Conservation (phyloP, 2,329 filamentous ascomycete genomes). For the Colletotrichum abscissum region DNA sequence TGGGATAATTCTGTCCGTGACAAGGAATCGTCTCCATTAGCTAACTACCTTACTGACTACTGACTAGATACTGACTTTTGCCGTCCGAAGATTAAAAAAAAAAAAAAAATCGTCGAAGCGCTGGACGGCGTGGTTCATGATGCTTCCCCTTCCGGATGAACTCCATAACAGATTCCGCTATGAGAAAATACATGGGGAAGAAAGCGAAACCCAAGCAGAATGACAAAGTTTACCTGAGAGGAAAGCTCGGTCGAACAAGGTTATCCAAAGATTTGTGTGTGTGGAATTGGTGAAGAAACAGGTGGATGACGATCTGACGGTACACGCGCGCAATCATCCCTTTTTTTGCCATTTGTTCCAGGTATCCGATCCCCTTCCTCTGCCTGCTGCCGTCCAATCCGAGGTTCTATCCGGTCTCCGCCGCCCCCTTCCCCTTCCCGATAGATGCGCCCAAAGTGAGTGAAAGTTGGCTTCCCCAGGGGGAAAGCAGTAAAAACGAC, state of each 20-base stretch:
- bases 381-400: neutral
- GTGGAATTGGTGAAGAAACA: neutral
- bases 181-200: neutral
- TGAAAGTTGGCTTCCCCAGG: neutral
- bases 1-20: too few relatives aligned
- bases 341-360: neutral
- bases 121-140: neutral
- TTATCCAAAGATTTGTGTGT: slow-evolving; percentile 1
- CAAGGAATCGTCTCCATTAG: too few relatives aligned
- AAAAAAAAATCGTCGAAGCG: neutral
- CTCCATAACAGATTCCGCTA: neutral
- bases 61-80: too few relatives aligned
- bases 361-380: too few relatives aligned
- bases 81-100: slow-evolving; percentile 2
- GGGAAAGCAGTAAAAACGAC: neutral
- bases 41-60: too few relatives aligned
- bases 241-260: too few relatives aligned
- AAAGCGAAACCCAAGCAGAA: neutral
- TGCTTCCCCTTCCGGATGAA: slow-evolving; percentile 26
- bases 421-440: neutral
- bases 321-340: neutral
- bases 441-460: neutral
- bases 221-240: too few relatives aligned
- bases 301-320: neutral
- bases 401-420: neutral